Evolutionary conservation across 495 filamentous ascomycete genomes (phyloP).

Genomic region (Glonium stellatum): DNA sequence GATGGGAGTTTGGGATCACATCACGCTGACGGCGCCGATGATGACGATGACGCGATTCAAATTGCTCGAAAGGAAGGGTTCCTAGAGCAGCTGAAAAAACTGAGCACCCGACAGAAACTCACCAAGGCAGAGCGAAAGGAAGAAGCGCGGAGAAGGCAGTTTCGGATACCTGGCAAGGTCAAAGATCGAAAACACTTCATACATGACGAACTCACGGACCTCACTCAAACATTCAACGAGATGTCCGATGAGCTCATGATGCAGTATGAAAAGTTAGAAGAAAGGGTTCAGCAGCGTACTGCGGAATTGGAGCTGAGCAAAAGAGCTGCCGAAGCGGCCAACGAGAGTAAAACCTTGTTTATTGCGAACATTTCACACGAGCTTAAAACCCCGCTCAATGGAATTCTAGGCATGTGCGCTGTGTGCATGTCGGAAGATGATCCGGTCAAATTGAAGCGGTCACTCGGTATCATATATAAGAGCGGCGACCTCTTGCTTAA

Average conservation of each 20-base stretch:
- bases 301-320: conserved; percentile 80
- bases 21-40: conserved; percentile 29
- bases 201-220: conserved; percentile 80
- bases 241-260: conserved; percentile 87
- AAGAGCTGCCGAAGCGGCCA: conserved; percentile 82
- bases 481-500: conserved; percentile 82
- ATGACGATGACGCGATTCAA: conserved; percentile 23
- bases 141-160: conserved; percentile 47
- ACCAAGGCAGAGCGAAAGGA: conserved; percentile 36
- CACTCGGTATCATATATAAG: conserved; percentile 78
- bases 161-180: conserved; percentile 79
- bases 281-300: conserved; percentile 76
- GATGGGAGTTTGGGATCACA: conserved; percentile 36
- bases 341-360: conserved; percentile 91
- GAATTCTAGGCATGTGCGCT: conserved; percentile 87
- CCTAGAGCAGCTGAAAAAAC: conserved; percentile 33
- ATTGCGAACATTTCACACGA: conserved; percentile 96
- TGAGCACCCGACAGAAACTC: conserved; percentile 20
- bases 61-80: conserved; percentile 43
- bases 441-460: conserved; percentile 64
- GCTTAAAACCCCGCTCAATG: conserved; percentile 86
- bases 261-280: conserved; percentile 76
- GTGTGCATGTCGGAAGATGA: conserved; percentile 89
- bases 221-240: conserved; percentile 82
- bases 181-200: conserved; percentile 65